phyloP scores from a whole-genome alignment of 176 grass and related monocot species.

The Oryza punctata region DNA sequence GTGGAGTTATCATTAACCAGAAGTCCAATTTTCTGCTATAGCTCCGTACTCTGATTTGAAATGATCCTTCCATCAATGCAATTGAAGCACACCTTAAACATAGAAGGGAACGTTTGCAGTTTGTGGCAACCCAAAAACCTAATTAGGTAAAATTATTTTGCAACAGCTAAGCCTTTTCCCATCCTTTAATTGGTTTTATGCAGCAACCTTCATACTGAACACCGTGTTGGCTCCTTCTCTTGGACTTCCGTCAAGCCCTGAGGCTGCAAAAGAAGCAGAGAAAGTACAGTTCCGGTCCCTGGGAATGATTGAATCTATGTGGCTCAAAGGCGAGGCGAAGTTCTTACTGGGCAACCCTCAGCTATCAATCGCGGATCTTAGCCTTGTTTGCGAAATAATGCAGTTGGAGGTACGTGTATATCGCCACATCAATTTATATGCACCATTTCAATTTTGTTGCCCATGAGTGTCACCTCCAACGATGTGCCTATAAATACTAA shows the following conservation, averaged over 20 bases:
- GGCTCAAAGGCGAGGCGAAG: constrained; percentile 68
- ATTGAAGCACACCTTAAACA: background rate
- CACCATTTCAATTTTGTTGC: background rate
- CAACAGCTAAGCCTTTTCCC: background rate
- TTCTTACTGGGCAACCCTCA: constrained; percentile 71
- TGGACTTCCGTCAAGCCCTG: constrained; percentile 50
- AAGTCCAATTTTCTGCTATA: background rate
- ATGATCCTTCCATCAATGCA: background rate
- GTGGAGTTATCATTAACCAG: background rate
- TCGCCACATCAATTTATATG: too few species aligned
- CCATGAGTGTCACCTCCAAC: background rate
- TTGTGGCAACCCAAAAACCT: background rate
- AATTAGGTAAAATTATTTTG: background rate
- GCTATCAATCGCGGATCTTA: constrained; percentile 82
- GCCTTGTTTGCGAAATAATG: constrained; percentile 95
- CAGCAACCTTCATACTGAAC: constrained; percentile 59
- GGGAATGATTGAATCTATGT: constrained; percentile 58
- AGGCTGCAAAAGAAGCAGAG: constrained; percentile 66
- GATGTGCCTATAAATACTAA: background rate
- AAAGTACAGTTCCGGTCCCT: constrained; percentile 59
- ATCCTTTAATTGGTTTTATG: constrained; percentile 15
- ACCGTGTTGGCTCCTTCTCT: constrained; percentile 60
- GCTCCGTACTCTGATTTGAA: background rate
- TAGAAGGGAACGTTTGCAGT: background rate
- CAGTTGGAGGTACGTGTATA: constrained; percentile 70